These are phyloP conservation scores for Xylariaceae sp. DNA, from an alignment of 2,329 filamentous ascomycete genomes.

Conservation along the genomic window DNA sequence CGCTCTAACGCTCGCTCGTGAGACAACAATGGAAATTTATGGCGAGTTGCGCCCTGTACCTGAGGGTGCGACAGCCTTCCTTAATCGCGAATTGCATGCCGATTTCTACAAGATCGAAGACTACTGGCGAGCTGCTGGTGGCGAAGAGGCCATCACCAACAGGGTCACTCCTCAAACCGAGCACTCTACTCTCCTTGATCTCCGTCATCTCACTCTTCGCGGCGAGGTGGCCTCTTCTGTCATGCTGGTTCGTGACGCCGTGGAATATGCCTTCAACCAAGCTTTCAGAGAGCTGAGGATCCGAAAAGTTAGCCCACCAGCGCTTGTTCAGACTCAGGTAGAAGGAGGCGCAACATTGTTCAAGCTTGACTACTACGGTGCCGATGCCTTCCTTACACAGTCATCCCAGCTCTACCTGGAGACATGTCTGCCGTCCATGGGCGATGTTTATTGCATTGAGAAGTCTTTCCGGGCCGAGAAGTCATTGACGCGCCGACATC, in stretches of 20 bases:
- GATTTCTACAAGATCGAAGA: slow-evolving; percentile 82
- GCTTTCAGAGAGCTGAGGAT: slow-evolving; percentile 72
- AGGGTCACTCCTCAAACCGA: slow-evolving; percentile 50
- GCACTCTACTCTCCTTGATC: slow-evolving; percentile 14
- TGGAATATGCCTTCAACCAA: slow-evolving; percentile 74
- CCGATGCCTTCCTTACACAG: slow-evolving; percentile 90
- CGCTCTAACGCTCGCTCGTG: slow-evolving; percentile 75
- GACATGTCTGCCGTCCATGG: slow-evolving; percentile 83
- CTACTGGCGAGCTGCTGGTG: slow-evolving; percentile 62
- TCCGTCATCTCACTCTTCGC: slow-evolving; percentile 72
- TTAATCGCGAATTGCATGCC: slow-evolving; percentile 81
- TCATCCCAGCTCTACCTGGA: slow-evolving; percentile 97
- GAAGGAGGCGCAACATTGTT: slow-evolving; percentile 91
- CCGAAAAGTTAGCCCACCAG: slow-evolving; percentile 81
- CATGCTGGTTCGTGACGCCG: slow-evolving; percentile 77
- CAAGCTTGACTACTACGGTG: slow-evolving; percentile 81
- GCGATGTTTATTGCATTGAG: slow-evolving; percentile 96
- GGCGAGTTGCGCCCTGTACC: slow-evolving; percentile 82
- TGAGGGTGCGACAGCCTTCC: slow-evolving; percentile 69
- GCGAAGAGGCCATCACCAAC: slow-evolving; percentile 89
- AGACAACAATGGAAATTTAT: slow-evolving; percentile 78
- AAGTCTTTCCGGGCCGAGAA: slow-evolving; percentile 99
- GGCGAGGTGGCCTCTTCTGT: slow-evolving; percentile 79
- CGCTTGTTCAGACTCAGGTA: slow-evolving; percentile 90
- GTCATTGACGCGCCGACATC: slow-evolving; percentile 83